Percentiles rank a stretch among this genome's conserved stretches.
Evolutionary conservation across 108 stramenopile species (phyloP).

Genomic region (Cyclotella cryptica): DNA sequence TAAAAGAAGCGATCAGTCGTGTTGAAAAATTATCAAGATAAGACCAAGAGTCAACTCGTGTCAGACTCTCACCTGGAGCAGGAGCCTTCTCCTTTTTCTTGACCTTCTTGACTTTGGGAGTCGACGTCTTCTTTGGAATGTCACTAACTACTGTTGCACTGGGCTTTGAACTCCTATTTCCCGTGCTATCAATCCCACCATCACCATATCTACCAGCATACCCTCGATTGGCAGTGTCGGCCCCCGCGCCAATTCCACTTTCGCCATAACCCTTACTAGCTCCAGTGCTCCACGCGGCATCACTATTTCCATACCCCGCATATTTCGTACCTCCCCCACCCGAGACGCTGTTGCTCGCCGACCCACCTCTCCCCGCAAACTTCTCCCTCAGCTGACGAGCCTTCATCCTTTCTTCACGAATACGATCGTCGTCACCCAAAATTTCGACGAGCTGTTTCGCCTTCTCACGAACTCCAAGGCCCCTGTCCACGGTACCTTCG

Average conservation of each 20-base stretch:
- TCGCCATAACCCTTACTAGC: conserved; percentile 46
- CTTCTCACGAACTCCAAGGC: conserved; percentile 91
- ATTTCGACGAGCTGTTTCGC: conserved; percentile 93
- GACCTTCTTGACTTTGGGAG: conserved; percentile 72
- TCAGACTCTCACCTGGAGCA: conserved; percentile 53
- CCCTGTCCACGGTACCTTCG: conserved; percentile 94
- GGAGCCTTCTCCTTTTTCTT: conserved; percentile 77
- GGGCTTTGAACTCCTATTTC: conserved; percentile 58
- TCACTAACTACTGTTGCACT: conserved; percentile 51
- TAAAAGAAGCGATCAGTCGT: not conserved
- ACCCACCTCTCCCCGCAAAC: conserved; percentile 61
- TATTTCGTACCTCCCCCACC: conserved; percentile 48
- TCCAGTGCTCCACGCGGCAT: conserved; percentile 50
- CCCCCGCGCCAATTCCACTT: conserved; percentile 68
- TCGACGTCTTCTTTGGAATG: conserved; percentile 48
- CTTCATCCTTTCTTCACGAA: conserved; percentile 93
- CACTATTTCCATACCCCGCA: conserved; percentile 83
- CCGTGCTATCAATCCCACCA: conserved; percentile 36
- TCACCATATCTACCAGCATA: conserved; percentile 59
- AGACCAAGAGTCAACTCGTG: not conserved
- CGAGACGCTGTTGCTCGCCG: conserved; percentile 36
- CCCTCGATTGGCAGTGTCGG: conserved; percentile 25
- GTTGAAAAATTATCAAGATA: not conserved
- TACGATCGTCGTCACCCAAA: conserved; percentile 88
- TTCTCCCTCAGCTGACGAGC: conserved; percentile 87